Conservation (phyloP, 1,139 yeast species). For the Sugiyamaella castrensis region DNA sequence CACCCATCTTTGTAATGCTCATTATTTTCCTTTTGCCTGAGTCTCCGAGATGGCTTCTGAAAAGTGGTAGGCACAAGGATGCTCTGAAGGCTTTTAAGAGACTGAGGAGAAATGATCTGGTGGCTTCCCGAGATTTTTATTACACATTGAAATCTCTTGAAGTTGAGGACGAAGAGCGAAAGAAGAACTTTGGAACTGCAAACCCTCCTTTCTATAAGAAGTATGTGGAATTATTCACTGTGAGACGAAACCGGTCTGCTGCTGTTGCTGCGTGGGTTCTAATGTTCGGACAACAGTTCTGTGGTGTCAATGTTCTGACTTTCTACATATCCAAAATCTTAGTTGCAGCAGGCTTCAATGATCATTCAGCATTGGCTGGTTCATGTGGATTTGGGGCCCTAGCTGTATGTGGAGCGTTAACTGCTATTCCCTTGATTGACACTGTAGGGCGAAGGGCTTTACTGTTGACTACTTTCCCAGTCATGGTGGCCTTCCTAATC, state of each 20-base stretch:
- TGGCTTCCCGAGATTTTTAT: conserved; percentile 14
- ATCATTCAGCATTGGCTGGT: conserved; percentile 10
- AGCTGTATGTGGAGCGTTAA: conserved; percentile 12
- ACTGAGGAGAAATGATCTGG: conserved; percentile 42
- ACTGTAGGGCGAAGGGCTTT: conserved; percentile 12
- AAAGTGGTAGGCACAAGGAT: conserved; percentile 52
- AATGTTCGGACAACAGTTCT: conserved; percentile 83
- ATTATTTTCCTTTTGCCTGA: conserved; percentile 67
- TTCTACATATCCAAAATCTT: conserved; percentile 38
- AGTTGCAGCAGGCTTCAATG: conserved; percentile 13
- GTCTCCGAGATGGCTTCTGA: conserved; percentile 68
- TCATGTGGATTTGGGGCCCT: conserved; percentile 17
- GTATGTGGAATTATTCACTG: conserved; percentile 42
- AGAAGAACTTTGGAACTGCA: conserved; percentile 2
- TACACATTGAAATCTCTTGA: conserved; percentile 12
- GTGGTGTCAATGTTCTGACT: conserved; percentile 81
- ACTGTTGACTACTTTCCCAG: conserved; percentile 15
- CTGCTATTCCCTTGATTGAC: conserved; percentile 17
- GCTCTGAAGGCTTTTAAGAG: conserved; percentile 47
- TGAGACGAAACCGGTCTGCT: conserved; percentile 77
- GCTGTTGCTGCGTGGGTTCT: conserved; percentile 71
- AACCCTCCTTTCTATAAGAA: conserved; percentile 20
- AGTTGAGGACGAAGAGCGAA: conserved; percentile 5
- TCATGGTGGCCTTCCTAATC: conserved; percentile 10
- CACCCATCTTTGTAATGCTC: conserved; percentile 39